A percentile compares a stretch with the other conserved stretches of the same genome.
These are phyloP conservation scores for Plectosphaerella plurivora DNA, from an alignment of 2,329 filamentous ascomycete species.

Conservation along the genomic window DNA sequence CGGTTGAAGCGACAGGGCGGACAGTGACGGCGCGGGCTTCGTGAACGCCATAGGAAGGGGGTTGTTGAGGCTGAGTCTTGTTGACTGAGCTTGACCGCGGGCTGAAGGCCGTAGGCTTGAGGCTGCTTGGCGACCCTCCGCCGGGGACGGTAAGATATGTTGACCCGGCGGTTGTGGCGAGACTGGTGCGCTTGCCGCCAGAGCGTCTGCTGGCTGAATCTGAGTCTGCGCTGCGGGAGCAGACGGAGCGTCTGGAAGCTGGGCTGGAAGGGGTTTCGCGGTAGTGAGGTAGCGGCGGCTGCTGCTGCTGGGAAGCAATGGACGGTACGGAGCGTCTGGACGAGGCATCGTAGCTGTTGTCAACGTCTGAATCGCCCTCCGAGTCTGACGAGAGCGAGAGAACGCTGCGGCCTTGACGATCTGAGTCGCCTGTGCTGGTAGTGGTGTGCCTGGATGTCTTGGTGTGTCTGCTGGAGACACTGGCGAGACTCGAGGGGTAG, in stretches of 20 bases:
- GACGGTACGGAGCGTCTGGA: slow-evolving; percentile 20
- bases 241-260: slow-evolving; percentile 4
- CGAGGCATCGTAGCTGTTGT: slow-evolving; percentile 20
- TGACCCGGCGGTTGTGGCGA: slow-evolving; percentile 25
- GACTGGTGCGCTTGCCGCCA: slow-evolving; percentile 33
- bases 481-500: slow-evolving; percentile 33
- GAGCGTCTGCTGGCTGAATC: slow-evolving; percentile 18
- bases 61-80: slow-evolving; percentile 7
- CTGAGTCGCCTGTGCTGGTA: slow-evolving; percentile 40
- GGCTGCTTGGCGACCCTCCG: slow-evolving; percentile 13
- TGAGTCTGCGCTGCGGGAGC: neutral
- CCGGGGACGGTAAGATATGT: slow-evolving; percentile 39
- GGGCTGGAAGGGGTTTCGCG: slow-evolving; percentile 6
- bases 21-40: slow-evolving; percentile 36
- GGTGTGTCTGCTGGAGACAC: slow-evolving; percentile 52
- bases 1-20: slow-evolving; percentile 16
- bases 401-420: slow-evolving; percentile 51
- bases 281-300: neutral
- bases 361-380: slow-evolving; percentile 37
- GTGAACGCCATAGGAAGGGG: slow-evolving; percentile 25
- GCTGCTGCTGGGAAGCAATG: slow-evolving; percentile 17
- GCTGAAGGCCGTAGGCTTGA: slow-evolving; percentile 13
- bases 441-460: slow-evolving; percentile 46
- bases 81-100: slow-evolving; percentile 24
- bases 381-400: slow-evolving; percentile 55